Evolutionary conservation across 345 rosid species (phyloP).

Genomic region (Ceriops zippeliana): DNA sequence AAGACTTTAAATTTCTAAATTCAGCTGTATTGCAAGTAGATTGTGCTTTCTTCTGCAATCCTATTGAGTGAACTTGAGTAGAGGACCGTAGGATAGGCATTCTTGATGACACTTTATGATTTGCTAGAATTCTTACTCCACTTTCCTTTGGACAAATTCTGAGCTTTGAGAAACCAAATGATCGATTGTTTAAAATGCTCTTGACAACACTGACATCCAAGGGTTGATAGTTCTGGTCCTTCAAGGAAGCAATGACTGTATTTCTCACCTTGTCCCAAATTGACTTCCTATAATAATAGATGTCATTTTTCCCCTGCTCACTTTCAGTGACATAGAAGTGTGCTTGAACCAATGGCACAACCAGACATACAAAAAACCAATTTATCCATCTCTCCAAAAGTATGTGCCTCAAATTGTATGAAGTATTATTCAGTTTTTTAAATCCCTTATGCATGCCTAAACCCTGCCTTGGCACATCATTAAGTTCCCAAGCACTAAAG

Average conservation of each 20-base stretch:
- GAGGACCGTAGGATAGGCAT: conserved; percentile 16
- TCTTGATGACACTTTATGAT: conserved; percentile 60
- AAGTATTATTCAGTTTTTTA: conserved; percentile 21
- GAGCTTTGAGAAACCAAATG: conserved; percentile 59
- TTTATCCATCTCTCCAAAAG: conserved; percentile 62
- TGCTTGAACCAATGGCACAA: conserved; percentile 62
- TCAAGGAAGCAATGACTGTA: conserved; percentile 32
- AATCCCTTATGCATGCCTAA: conserved; percentile 2
- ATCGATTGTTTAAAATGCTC: conserved; percentile 32
- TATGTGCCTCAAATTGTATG: conserved; percentile 37
- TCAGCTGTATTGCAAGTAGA: neutral
- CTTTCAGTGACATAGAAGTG: conserved; percentile 81
- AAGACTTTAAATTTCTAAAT: conserved; percentile 33
- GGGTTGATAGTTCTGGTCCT: conserved; percentile 36
- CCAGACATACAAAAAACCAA: conserved; percentile 69
- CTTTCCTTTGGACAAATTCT: conserved; percentile 67
- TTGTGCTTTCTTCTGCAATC: conserved; percentile 13
- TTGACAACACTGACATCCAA: conserved; percentile 44
- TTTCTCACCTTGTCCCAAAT: conserved; percentile 56
- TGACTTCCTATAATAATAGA: conserved; percentile 60
- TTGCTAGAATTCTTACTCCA: conserved; percentile 61
- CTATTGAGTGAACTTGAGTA: conserved; percentile 13
- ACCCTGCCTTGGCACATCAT: conserved; percentile 9
- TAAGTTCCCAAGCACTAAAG: conserved; percentile 23
- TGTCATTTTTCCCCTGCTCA: conserved; percentile 57